Base-by-base conservation (phyloP, 805 yeast genomes). In the Zygosaccharomyces rouxii region DNA sequence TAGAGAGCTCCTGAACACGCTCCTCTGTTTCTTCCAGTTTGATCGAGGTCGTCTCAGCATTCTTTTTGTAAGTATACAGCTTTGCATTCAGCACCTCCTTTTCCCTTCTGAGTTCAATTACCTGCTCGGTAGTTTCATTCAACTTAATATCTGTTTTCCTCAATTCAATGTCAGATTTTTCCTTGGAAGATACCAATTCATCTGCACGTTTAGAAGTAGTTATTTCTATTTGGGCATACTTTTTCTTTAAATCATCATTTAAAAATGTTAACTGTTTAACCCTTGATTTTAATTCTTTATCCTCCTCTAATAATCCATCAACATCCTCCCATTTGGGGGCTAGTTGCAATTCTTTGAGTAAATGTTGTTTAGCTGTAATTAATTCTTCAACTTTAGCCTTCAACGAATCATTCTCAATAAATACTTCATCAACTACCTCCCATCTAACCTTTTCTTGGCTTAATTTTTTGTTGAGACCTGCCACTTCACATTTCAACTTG, bases 271-370 rank as follows among this genome's bases (percentile, higher is more conserved):
- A 14, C 14, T 29, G 35, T 22, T 22, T 4, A 13, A 41, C 29
- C 19, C 16, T 29, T 7, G 10, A 7, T 23, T 41, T 41, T 25
- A 41, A 23, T 33, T 29, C 26, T 29, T 29, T 41, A 29, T 41
- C 44, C 26, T 41, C 44, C 19, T 41, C 44, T 25, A 41, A 13
- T 7, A 41, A 26, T 29, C 44, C 44, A 7, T 41, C 44, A 18
- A 41, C 44, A 18, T 41, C 44, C 14, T 41, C 44, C 44, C 44
- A 41, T 29, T 41, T 41, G n/a, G 44, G 44, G 6, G 26, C 28
- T 3, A 18, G 23, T 18, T 41, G 35, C 26, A 41, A 41, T 18
- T 41, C 37, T 23, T 29, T 11, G 7, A 22, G 10, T 28, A 41
- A 29, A 4, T 18, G 25, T 18, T 29, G n/a, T n/a, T 14, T 29